These are phyloP conservation scores for Colletotrichum aenigma DNA, from an alignment of 2,329 filamentous ascomycete genomes.

Conservation along the genomic window DNA sequence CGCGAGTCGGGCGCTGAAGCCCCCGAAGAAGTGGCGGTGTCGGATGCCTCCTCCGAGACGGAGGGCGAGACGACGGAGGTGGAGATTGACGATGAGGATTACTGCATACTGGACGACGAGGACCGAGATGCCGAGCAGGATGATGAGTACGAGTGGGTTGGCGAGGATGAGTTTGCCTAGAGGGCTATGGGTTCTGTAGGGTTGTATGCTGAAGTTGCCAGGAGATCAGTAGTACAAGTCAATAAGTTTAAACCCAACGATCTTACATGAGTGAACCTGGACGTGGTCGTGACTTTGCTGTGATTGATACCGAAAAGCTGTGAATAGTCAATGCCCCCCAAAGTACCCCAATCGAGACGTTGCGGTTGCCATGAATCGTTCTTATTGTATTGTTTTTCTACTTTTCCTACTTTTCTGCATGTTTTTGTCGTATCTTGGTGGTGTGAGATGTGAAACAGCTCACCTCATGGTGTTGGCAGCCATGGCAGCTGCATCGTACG, in stretches of 20 bases:
- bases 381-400: not conserved
- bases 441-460: not conserved
- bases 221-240: not conserved
- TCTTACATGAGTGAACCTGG: not conserved
- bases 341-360: not conserved
- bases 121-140: not conserved
- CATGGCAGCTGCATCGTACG: not conserved
- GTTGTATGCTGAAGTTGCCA: not conserved
- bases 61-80: not conserved
- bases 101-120: not conserved
- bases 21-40: not conserved
- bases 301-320: not conserved
- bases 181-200: not conserved
- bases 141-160: not conserved
- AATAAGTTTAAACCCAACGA: not conserved
- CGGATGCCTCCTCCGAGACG: not conserved
- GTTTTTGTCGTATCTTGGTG: not conserved
- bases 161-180: not conserved
- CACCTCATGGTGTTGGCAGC: not conserved
- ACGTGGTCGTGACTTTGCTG: not conserved
- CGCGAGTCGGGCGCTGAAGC: not conserved
- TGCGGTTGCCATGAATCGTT: not conserved
- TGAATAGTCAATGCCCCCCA: not conserved
- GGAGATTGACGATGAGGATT: not conserved
- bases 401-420: not conserved